Conservation (phyloP, 2,329 filamentous ascomycete genomes). For the Lasiodiplodia gonubiensis region DNA sequence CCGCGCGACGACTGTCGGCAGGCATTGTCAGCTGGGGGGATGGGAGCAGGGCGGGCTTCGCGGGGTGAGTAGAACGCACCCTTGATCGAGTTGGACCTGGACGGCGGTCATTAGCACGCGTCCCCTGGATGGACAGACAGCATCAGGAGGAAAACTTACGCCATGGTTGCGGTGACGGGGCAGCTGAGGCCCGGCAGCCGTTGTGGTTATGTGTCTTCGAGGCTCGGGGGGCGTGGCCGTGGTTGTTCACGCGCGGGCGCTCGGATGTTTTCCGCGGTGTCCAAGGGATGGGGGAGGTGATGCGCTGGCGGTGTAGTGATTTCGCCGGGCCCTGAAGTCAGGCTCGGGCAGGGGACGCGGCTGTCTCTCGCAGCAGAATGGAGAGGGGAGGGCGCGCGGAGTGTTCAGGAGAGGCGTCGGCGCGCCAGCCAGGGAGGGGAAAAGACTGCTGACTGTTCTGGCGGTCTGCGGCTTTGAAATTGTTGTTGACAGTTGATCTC, state of each 20-base stretch:
- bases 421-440: constrained; percentile 28
- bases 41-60: neutral
- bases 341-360: constrained; percentile 19
- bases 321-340: constrained; percentile 21
- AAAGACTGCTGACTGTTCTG: constrained; percentile 27
- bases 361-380: constrained; percentile 5
- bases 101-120: constrained; percentile 55
- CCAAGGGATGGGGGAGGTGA: constrained; percentile 33
- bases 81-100: constrained; percentile 55
- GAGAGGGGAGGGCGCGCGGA: constrained; percentile 10
- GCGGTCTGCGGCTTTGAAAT: constrained; percentile 28
- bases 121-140: constrained; percentile 35
- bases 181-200: constrained; percentile 43
- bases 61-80: constrained; percentile 40
- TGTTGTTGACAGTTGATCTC: constrained; percentile 29
- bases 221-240: constrained; percentile 10
- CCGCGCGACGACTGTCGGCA: constrained; percentile 81
- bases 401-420: constrained; percentile 22
- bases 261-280: constrained; percentile 40
- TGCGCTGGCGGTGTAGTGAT: constrained; percentile 25
- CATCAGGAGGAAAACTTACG: constrained; percentile 39
- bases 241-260: constrained; percentile 30
- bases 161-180: constrained; percentile 45
- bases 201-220: constrained; percentile 19
- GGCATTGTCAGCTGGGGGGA: constrained; percentile 37